Evolutionary conservation across 768 basidiomycete genomes (phyloP).

Genomic region (Termitomyces bulborhizus): DNA sequence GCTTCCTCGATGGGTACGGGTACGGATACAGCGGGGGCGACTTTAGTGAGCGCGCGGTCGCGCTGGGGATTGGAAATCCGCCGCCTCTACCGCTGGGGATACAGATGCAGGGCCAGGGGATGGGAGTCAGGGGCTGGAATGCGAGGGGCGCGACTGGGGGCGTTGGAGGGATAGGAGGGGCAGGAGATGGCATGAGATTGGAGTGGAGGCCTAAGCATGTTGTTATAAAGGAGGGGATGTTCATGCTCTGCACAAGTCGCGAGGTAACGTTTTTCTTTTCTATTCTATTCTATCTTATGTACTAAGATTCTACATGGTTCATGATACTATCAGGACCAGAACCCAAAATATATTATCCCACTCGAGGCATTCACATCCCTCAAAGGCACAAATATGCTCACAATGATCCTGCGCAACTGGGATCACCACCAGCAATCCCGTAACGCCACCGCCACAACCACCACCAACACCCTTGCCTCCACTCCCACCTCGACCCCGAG

Average conservation of each 20-base stretch:
- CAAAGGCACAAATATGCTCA: conserved; percentile 38
- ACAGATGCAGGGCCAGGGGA: neutral
- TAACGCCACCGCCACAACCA: neutral
- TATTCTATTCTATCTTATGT: neutral
- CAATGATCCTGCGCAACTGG: neutral
- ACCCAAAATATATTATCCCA: conserved; percentile 32
- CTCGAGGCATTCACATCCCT: conserved; percentile 35
- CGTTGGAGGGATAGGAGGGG: too few relatives aligned
- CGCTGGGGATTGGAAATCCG: conserved; percentile 9
- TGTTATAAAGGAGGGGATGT: conserved; percentile 48
- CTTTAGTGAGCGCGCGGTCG: neutral
- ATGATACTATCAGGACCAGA: conserved; percentile 25
- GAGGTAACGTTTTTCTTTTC: conserved; percentile 26
- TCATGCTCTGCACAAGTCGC: conserved; percentile 49
- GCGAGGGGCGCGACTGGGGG: neutral
- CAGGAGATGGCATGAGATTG: neutral
- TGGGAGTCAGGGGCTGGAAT: neutral
- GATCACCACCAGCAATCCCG: neutral
- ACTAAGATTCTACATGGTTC: neutral
- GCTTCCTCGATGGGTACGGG: conserved; percentile 8
- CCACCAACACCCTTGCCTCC: neutral
- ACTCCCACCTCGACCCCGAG: neutral
- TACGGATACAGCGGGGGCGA: conserved; percentile 5
- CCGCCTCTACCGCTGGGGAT: conserved; percentile 1
- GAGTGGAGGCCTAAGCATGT: conserved; percentile 65